Base-by-base conservation (phyloP, 805 yeast genomes). In the Yarrowia sp. region DNA sequence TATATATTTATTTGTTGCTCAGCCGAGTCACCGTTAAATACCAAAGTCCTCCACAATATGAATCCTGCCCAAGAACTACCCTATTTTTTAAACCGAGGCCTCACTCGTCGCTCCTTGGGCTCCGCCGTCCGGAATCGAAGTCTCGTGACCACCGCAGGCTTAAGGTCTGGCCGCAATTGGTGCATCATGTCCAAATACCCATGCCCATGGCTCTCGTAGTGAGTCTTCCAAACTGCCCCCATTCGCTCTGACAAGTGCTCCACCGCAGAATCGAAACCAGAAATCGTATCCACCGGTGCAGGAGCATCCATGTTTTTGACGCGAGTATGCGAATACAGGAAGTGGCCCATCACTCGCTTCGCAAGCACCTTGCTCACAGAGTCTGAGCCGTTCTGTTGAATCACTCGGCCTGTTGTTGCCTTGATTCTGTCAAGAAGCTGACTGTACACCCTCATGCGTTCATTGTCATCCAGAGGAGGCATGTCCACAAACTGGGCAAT, bases 151-250 rank as follows among this genome's bases (percentile, higher is more conserved):
- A 54, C 61, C 26, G 61, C 8, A 11, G 63, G 63, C 32, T 58
- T 58, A 16, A 58, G 32, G 11, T 41, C 63, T 2, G 63, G 51
- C 11, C 41, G 51, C 28, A 58, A 6, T 5, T 22, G 21, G 30
- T 58, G 44, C 49, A 58, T 24, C 30, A 58, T 26, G 12, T 40
- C 51, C 63, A 58, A 14, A 43, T 58, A 58, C 21, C 51, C 49
- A 16, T 58, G 51, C 22, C 30, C 49, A 32, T 43, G 51, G 17
- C 49, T 58, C 51, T 58, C 41, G 32, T 58, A 58, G 21, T 58
- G 63, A 10, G 51, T 41, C 32, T 58, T 58, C 63, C 63, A 58
- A 4, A 58, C 63, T 0, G 40, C 26, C 3, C 61, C 46, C 61
- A 54, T 54, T 5, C 61, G 44, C 19, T 54, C 61, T 1, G 43